Conservation (phyloP, 805 yeast genomes). For the Lipomyces japonicus region DNA sequence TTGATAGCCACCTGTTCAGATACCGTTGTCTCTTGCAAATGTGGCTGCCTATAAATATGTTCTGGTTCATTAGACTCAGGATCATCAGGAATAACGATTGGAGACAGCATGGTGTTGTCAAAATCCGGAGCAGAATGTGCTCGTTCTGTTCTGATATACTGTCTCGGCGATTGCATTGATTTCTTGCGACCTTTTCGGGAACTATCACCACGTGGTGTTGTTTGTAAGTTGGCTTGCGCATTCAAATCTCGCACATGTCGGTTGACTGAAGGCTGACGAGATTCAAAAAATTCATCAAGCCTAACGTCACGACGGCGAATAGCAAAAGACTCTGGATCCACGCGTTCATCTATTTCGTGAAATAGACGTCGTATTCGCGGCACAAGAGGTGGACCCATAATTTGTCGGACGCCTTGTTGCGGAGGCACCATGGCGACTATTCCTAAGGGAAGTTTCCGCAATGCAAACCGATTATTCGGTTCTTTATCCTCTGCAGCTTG, state of each 20-base stretch:
- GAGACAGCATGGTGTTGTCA: background rate
- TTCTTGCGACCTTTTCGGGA: constrained; percentile 16
- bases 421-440: constrained; percentile 25
- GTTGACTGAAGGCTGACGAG: background rate
- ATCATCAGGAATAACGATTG: background rate
- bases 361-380: constrained; percentile 2
- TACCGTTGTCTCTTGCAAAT: too few species aligned
- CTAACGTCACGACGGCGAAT: background rate
- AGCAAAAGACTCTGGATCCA: constrained; percentile 20
- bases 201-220: too few species aligned
- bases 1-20: background rate
- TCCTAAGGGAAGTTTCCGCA: constrained; percentile 18
- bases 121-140: background rate
- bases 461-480: too few species aligned
- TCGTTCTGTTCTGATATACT: background rate
- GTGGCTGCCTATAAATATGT: too few species aligned
- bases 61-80: too few species aligned
- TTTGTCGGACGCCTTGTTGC: constrained; percentile 5
- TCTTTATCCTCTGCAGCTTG: background rate
- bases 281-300: constrained; percentile 3
- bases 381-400: constrained; percentile 9
- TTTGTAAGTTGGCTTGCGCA: too few species aligned
- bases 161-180: constrained; percentile 10
- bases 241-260: too few species aligned
- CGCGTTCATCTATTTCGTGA: constrained; percentile 10